These are phyloP conservation scores for Aspergillus avenaceus DNA, from an alignment of 495 filamentous ascomycete species.

Conservation along the genomic window DNA sequence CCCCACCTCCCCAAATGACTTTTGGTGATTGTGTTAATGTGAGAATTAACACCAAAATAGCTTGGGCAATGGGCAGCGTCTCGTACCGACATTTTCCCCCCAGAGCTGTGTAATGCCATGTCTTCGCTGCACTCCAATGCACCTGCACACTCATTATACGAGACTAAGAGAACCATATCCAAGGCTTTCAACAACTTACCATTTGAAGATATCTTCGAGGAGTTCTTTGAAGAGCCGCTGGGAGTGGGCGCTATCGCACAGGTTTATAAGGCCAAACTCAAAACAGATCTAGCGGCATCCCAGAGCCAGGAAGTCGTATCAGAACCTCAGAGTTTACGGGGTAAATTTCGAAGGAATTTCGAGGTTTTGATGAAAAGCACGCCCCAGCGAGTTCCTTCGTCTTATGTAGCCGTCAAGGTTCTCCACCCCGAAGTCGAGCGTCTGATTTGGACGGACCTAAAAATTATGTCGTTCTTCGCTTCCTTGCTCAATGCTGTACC, in stretches of 20 bases:
- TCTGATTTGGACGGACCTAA: conserved; percentile 79
- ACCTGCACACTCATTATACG: conserved; percentile 79
- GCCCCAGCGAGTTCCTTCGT: conserved; percentile 81
- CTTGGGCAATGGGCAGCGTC: conserved; percentile 99
- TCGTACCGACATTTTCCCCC: conserved; percentile 95
- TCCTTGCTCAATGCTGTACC: conserved; percentile 79
- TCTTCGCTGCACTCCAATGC: conserved; percentile 92
- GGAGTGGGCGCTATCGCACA: conserved; percentile 97
- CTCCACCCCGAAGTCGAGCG: conserved; percentile 89
- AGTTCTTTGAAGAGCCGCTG: conserved; percentile 86
- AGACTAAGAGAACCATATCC: conserved; percentile 73
- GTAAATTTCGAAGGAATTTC: conserved; percentile 74
- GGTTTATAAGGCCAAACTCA: conserved; percentile 93
- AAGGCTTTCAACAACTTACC: conserved; percentile 73
- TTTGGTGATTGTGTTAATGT: not conserved
- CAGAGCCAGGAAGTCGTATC: conserved; percentile 52
- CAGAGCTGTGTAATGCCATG: conserved; percentile 87
- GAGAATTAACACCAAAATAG: conserved; percentile 37
- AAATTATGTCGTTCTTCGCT: conserved; percentile 94
- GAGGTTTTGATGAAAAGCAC: conserved; percentile 80
- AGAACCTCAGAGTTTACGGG: conserved; percentile 50
- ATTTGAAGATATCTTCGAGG: conserved; percentile 94
- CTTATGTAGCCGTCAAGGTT: conserved; percentile 95
- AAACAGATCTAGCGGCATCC: conserved; percentile 65
- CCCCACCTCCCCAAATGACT: not conserved